Percentiles rank a stretch among this genome's conserved stretches.
Evolutionary conservation across 768 basidiomycete species (phyloP).

Genomic region (Holtermanniella nyarrowii): DNA sequence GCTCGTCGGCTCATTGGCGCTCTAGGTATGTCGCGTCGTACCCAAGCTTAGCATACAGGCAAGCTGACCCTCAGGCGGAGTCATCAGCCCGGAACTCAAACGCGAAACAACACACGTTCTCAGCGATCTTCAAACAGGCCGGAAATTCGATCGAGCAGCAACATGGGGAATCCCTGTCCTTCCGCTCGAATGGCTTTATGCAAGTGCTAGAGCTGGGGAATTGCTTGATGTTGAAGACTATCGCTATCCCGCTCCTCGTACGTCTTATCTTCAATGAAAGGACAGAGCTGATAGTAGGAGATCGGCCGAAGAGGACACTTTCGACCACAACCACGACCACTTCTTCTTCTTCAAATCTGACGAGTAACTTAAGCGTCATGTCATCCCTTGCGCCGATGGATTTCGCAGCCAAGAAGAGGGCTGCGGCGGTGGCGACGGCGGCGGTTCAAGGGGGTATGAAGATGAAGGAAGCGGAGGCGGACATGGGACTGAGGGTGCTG

Average conservation of each 20-base stretch:
- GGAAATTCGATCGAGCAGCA: constrained; percentile 65
- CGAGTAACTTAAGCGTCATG: neutral
- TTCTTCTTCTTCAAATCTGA: constrained; percentile 6
- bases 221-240: constrained; percentile 15
- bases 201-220: constrained; percentile 50
- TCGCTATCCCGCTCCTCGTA: neutral
- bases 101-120: constrained; percentile 63
- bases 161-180: constrained; percentile 74
- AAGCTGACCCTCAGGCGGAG: constrained; percentile 28
- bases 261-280: too few relatives aligned
- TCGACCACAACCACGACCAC: neutral
- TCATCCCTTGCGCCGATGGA: neutral
- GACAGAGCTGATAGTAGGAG: neutral
- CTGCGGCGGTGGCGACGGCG: too few relatives aligned
- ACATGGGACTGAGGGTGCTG: too few relatives aligned
- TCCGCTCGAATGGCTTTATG: constrained; percentile 57
- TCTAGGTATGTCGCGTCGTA: constrained; percentile 47
- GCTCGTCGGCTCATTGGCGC: constrained; percentile 57
- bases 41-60: constrained; percentile 47
- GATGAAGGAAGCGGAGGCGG: too few relatives aligned
- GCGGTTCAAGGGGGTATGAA: too few relatives aligned
- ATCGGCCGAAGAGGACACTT: neutral
- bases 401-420: too few relatives aligned
- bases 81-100: constrained; percentile 47
- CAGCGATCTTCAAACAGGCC: constrained; percentile 59